Percentiles rank a stretch among this genome's conserved stretches.
phyloP scores from a whole-genome alignment of 305 asterid species.

The Euphrasia arctica region DNA sequence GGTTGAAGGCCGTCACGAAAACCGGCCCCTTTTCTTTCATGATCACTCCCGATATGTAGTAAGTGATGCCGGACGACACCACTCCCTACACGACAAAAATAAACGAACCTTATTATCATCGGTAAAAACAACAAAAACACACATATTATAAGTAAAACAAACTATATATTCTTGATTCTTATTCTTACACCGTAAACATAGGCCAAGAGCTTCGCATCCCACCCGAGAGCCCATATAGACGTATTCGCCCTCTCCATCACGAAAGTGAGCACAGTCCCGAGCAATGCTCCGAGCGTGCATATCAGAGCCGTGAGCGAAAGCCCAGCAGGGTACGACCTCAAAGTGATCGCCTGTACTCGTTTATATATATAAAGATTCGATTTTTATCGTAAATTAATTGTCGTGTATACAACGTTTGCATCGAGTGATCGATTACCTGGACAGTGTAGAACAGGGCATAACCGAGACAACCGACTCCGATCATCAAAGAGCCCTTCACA shows the following conservation, averaged over 20 bases:
- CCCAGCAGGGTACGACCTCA: conserved; percentile 53
- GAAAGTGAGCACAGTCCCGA: conserved; percentile 53
- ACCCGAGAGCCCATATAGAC: conserved; percentile 55
- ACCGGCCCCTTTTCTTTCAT: conserved; percentile 75
- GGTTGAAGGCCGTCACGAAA: conserved; percentile 68
- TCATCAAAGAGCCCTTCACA: conserved; percentile 61
- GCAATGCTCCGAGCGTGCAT: conserved; percentile 64
- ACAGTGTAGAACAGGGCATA: conserved; percentile 65
- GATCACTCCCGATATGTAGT: conserved; percentile 60
- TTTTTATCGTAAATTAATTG: background rate
- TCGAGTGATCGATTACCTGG: conserved; percentile 41
- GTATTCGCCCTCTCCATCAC: conserved; percentile 52
- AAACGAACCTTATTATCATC: no score
- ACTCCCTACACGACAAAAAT: conserved; percentile 43
- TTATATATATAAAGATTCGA: background rate
- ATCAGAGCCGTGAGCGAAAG: conserved; percentile 79
- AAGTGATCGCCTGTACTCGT: background rate
- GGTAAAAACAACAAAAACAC: background rate
- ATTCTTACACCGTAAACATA: conserved; percentile 54
- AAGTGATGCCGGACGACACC: conserved; percentile 64
- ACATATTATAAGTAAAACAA: background rate
- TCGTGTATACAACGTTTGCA: background rate
- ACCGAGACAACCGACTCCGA: conserved; percentile 57
- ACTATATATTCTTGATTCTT: background rate
- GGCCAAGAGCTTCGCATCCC: conserved; percentile 60